Evolutionary conservation across 2,329 filamentous ascomycete species (phyloP).

Genomic region (Alternaria gaisen): DNA sequence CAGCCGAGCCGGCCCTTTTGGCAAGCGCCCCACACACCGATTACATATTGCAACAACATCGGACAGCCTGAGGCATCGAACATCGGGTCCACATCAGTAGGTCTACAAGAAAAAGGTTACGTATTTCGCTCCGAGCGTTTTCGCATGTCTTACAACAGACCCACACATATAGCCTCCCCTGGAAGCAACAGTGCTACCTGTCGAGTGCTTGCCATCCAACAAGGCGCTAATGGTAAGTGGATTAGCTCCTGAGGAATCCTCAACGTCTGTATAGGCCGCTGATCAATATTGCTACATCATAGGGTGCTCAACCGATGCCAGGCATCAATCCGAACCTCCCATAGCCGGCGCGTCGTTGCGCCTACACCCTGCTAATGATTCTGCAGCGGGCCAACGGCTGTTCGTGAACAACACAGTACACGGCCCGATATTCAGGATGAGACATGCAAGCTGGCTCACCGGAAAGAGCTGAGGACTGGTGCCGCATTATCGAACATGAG

Average conservation of each 20-base stretch:
- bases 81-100: background rate
- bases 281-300: conserved; percentile 11
- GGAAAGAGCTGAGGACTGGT: background rate
- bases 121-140: conserved; percentile 6
- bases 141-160: conserved; percentile 8
- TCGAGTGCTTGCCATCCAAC: conserved; percentile 13
- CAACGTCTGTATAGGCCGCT: conserved; percentile 4
- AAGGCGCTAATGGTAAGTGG: conserved; percentile 10
- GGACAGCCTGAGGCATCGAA: conserved; percentile 15
- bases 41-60: conserved; percentile 8
- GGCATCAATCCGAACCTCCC: conserved; percentile 5
- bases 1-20: conserved; percentile 10
- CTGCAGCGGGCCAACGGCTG: background rate
- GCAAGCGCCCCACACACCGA: conserved; percentile 16
- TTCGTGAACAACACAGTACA: background rate
- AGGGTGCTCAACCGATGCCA: conserved; percentile 7
- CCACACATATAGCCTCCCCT: conserved; percentile 13
- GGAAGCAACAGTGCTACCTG: conserved; percentile 4
- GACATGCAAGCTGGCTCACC: background rate
- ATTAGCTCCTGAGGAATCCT: background rate
- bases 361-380: background rate
- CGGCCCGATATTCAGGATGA: background rate
- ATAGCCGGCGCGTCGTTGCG: background rate
- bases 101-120: background rate
- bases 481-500: background rate